Base-by-base conservation (phyloP, 1,284 basidiomycete species). In the Sanghuangporus weigelae region DNA sequence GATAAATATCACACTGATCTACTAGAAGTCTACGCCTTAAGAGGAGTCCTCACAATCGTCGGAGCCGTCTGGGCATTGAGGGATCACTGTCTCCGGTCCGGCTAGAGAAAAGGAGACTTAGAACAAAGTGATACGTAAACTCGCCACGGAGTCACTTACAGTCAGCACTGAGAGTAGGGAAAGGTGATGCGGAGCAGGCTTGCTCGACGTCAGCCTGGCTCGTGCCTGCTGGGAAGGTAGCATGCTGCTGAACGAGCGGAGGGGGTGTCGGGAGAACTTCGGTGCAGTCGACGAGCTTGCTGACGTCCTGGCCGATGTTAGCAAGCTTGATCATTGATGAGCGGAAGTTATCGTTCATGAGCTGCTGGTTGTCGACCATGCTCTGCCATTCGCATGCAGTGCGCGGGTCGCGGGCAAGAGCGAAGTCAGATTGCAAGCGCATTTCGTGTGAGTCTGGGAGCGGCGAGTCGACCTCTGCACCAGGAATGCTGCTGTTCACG, bases 261-360 rank as follows among this genome's bases (percentile, higher is more conserved):
- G 51, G 16, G 14, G 62, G 50, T 8, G 21, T 31, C 23, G 65
- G 62, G 53, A 68, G 51, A 39, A 65, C 54, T 26, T 68, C 67
- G 42, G 67, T 56, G 63, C 67, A 68, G 57, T 68, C 67, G 48
- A 67, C 53, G 39, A 68, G 65, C 7, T 61, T 54, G n/a, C 26
- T 59, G 10, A 36, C 16, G 69, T 72, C 63, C 58, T 73, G 71
- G 26, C 74, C 74, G 67, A 74, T 67, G 57, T 72, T 61, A 10
- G 72, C 57, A 57, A 77, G 70, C 71, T 74, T 74, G 56, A 67
- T 63, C 70, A 75, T 72, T 21, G 72, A 73, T 21, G 67, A 50
- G 8, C 14, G 26, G 64, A 65, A 65, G 39, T 62, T 62, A 23
- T 23, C n/a, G 14, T 19, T 42, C 64, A 65, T 65, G 19, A 59